These are phyloP conservation scores for Carpinus viminea DNA, from an alignment of 306 rosid species.

Conservation along the genomic window DNA sequence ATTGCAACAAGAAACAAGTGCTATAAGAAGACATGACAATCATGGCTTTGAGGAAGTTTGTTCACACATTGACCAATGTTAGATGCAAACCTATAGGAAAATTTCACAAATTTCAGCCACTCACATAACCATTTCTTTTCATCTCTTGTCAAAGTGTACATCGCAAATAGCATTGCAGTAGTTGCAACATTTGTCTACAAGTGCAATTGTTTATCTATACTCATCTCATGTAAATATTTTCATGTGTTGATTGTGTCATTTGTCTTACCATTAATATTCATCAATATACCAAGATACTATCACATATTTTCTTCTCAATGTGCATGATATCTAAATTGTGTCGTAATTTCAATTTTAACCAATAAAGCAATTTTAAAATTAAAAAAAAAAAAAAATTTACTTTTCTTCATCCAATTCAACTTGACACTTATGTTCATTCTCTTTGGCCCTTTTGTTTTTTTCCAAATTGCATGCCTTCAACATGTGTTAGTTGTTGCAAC, in stretches of 20 bases:
- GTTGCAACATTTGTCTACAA: too few relatives aligned
- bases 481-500: neutral
- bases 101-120: neutral
- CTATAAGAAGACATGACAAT: conserved; percentile 8
- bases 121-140: neutral
- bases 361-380: too few relatives aligned
- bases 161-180: neutral
- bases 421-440: neutral
- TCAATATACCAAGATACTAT: too few relatives aligned
- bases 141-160: neutral
- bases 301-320: too few relatives aligned
- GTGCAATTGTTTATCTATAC: too few relatives aligned
- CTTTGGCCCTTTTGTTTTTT: neutral
- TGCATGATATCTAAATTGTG: too few relatives aligned
- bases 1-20: neutral
- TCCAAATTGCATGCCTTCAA: neutral
- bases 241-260: too few relatives aligned
- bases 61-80: neutral
- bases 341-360: too few relatives aligned
- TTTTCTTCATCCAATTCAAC: neutral
- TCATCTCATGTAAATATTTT: too few relatives aligned
- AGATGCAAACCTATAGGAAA: neutral
- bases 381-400: too few relatives aligned
- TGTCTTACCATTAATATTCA: too few relatives aligned
- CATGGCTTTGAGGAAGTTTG: neutral